phyloP scores from a whole-genome alignment of 78 protist species.

The Mantamonas sphyraenae region DNA sequence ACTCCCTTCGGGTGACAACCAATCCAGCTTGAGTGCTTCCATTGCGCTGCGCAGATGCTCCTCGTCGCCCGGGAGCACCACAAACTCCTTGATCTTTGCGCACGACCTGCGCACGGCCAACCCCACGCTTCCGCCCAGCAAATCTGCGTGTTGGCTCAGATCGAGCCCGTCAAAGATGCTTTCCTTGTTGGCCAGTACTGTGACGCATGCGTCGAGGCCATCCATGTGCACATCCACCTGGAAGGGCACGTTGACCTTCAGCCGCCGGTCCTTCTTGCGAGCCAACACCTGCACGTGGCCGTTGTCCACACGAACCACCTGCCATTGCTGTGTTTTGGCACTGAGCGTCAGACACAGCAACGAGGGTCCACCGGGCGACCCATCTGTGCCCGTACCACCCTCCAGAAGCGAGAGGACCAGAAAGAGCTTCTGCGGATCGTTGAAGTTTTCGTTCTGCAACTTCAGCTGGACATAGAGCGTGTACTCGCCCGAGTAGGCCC shows the following conservation, averaged over 20 bases:
- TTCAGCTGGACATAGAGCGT: neutral
- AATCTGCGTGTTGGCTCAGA: neutral
- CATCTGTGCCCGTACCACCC: neutral
- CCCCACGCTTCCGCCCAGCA: neutral
- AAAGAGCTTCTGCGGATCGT: neutral
- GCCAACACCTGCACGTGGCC: neutral
- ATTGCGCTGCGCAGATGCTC: neutral
- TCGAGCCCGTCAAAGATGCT: neutral
- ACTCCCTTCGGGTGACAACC: neutral
- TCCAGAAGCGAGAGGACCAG: neutral
- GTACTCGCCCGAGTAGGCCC: no score
- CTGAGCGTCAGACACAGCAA: neutral
- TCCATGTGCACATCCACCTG: neutral
- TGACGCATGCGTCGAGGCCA: neutral
- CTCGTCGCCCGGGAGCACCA: neutral
- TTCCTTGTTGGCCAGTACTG: neutral
- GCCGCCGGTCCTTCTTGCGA: neutral
- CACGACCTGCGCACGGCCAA: neutral
- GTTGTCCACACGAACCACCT: neutral
- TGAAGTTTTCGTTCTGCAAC: neutral
- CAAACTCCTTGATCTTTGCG: neutral
- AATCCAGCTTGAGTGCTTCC: neutral
- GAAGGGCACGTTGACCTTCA: neutral
- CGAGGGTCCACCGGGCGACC: no score
- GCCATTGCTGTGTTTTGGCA: neutral